phyloP scores from a whole-genome alignment of 192 early-diverging fungal species.

The Backusella tarrabulga region DNA sequence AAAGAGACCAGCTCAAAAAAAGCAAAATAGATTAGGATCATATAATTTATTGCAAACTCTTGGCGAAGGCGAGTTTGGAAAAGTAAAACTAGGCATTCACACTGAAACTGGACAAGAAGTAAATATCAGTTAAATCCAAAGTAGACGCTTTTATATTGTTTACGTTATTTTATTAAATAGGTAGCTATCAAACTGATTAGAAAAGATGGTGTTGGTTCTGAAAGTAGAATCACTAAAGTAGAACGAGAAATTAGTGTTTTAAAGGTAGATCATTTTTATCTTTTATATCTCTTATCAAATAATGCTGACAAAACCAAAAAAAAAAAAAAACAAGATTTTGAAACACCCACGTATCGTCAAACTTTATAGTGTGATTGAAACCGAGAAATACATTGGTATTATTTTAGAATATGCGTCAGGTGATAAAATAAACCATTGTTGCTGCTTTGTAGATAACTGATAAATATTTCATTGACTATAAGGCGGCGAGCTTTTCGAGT shows the following conservation, averaged over 20 bases:
- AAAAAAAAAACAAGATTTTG: constrained; percentile 56
- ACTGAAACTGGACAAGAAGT: constrained; percentile 43
- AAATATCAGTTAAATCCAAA: neutral
- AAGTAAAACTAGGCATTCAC: constrained; percentile 84
- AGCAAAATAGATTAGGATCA: constrained; percentile 53
- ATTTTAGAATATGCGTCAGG: constrained; percentile 83
- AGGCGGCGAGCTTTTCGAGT: constrained; percentile 66
- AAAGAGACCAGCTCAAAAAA: constrained; percentile 5
- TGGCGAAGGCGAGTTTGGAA: constrained; percentile 89
- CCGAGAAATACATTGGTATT: constrained; percentile 80
- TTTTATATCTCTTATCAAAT: neutral
- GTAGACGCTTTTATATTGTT: neutral
- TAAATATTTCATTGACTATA: neutral
- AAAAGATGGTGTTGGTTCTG: constrained; percentile 79
- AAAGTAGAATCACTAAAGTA: constrained; percentile 79
- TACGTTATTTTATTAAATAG: constrained; percentile 31
- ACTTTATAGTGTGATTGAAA: constrained; percentile 81
- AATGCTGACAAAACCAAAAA: neutral
- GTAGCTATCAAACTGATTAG: constrained; percentile 96
- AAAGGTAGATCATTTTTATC: constrained; percentile 56
- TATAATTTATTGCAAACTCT: constrained; percentile 87
- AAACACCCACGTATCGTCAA: constrained; percentile 78
- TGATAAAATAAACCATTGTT: constrained; percentile 10
- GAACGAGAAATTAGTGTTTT: constrained; percentile 92
- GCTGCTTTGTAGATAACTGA: neutral